These are phyloP conservation scores for Betula pendula DNA, from an alignment of 306 rosid genomes.

Conservation along the genomic window DNA sequence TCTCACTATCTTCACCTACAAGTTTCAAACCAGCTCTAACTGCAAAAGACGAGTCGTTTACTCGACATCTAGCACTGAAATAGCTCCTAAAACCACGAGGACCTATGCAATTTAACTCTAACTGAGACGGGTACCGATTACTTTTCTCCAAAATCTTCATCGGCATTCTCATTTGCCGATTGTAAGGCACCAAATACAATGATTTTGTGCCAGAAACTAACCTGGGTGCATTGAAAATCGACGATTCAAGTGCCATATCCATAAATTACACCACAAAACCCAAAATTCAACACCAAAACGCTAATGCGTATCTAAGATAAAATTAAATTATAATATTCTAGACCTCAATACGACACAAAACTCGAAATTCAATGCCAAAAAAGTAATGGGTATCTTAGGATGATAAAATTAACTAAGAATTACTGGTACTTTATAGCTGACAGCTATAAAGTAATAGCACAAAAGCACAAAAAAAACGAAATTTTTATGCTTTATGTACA, in stretches of 20 bases:
- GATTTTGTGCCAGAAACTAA: constrained; percentile 30
- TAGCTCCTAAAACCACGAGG: constrained; percentile 29
- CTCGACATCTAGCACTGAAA: constrained; percentile 14
- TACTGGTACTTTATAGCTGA: not conserved
- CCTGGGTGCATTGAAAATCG: constrained; percentile 25
- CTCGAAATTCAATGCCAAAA: constrained; percentile 5
- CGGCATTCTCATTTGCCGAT: constrained; percentile 29
- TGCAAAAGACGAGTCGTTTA: constrained; percentile 18
- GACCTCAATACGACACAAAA: constrained; percentile 18
- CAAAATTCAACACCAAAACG: constrained; percentile 9
- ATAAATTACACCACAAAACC: constrained; percentile 6
- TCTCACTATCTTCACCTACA: constrained; percentile 33
- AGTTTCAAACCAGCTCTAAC: constrained; percentile 45
- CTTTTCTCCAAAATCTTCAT: constrained; percentile 36
- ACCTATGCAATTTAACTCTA: constrained; percentile 26
- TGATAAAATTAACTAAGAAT: not conserved
- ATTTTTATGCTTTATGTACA: not conserved
- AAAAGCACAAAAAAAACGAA: not conserved
- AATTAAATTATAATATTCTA: not conserved
- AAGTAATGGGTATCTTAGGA: constrained; percentile 2
- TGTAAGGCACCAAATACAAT: constrained; percentile 28
- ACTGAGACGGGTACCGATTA: constrained; percentile 30
- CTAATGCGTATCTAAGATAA: constrained; percentile 4
- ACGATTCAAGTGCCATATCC: constrained; percentile 46
- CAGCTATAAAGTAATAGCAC: not conserved